These are phyloP conservation scores for Aspergillus sp. DNA, from an alignment of 2,329 filamentous ascomycete genomes.

Conservation along the genomic window DNA sequence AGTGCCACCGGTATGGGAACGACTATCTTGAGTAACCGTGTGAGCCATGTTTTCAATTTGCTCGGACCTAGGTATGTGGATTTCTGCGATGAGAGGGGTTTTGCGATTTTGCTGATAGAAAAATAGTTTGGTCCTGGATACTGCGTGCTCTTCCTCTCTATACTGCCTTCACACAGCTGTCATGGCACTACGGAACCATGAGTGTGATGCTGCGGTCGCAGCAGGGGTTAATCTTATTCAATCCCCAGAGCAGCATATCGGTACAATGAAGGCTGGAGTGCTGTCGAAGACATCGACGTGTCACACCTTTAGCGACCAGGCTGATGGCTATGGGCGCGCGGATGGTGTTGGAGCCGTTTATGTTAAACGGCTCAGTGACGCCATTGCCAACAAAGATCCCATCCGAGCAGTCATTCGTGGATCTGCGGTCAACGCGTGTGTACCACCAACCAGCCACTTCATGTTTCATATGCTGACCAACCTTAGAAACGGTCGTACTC, in stretches of 20 bases:
- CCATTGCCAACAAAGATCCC: constrained; percentile 1
- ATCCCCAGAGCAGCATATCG: constrained; percentile 16
- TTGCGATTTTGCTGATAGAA: neutral
- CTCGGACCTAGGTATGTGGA: constrained; percentile 26
- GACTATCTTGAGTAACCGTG: constrained; percentile 18
- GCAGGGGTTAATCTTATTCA: constrained; percentile 24
- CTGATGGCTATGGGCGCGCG: constrained; percentile 11
- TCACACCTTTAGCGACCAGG: constrained; percentile 6
- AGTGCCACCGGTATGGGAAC: constrained; percentile 12
- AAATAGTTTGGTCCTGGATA: constrained; percentile 23
- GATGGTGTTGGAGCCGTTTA: constrained; percentile 5
- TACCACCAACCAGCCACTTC: neutral
- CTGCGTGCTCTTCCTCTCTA: constrained; percentile 40
- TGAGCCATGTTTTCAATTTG: constrained; percentile 39
- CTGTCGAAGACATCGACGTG: constrained; percentile 32
- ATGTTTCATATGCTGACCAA: neutral
- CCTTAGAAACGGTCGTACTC: neutral
- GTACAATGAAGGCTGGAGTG: constrained; percentile 30
- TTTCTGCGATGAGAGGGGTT: neutral
- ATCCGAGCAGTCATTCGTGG: constrained; percentile 6
- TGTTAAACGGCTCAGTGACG: constrained; percentile 7
- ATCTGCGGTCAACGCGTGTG: constrained; percentile 2
- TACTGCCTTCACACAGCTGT: constrained; percentile 42
- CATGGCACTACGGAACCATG: constrained; percentile 15
- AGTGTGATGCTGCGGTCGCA: constrained; percentile 23